These are phyloP conservation scores for Hordeum vulgare DNA, from an alignment of 176 grass and related monocot genomes.

Conservation along the genomic window DNA sequence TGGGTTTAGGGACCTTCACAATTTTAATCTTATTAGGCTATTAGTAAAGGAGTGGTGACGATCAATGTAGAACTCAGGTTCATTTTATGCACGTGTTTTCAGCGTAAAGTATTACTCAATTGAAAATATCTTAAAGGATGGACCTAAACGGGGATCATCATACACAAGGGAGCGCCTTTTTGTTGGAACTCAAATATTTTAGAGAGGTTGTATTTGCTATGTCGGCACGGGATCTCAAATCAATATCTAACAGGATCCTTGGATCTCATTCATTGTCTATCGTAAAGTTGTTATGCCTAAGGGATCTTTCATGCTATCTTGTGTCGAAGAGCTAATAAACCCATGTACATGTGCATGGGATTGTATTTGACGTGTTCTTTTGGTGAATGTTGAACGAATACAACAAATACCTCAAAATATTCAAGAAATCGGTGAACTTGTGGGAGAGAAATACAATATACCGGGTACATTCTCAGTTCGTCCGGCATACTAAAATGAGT, in stretches of 20 bases:
- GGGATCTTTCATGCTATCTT: neutral
- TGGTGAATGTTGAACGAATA: neutral
- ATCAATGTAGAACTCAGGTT: too few relatives aligned
- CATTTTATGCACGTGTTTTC: too few relatives aligned
- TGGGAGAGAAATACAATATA: too few relatives aligned
- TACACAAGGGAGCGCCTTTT: neutral
- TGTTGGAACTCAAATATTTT: neutral
- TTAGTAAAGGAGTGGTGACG: too few relatives aligned
- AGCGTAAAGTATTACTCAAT: too few relatives aligned
- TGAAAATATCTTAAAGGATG: neutral
- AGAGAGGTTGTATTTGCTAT: neutral
- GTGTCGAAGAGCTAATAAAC: neutral
- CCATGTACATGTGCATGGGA: neutral
- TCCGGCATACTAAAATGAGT: too few relatives aligned
- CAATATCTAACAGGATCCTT: neutral
- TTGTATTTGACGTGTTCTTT: neutral
- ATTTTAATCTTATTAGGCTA: too few relatives aligned
- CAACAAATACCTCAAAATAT: neutral
- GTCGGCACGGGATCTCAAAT: neutral
- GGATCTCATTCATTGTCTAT: neutral
- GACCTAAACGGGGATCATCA: neutral
- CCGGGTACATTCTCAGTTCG: too few relatives aligned
- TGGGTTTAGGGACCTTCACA: too few relatives aligned
- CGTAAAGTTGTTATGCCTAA: neutral
- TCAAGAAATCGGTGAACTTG: too few relatives aligned